Base-by-base conservation (phyloP, 192 early-diverging fungal species). In the Chytriomyces confervae region DNA sequence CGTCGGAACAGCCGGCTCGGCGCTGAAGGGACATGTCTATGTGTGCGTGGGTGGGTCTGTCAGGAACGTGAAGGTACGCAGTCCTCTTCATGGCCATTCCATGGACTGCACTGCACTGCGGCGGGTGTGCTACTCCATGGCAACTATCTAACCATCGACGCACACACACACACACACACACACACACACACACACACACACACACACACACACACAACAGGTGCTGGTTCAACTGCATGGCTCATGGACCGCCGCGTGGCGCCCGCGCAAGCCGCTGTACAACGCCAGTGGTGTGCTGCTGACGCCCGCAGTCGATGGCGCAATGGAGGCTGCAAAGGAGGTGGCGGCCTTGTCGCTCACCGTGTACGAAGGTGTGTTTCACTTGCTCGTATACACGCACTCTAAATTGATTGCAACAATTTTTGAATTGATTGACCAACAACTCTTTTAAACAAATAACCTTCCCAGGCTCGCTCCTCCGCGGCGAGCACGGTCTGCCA, bases 401-500 rank as follows among this genome's bases (percentile, higher is more conserved):
- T 57, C 16, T 13, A 57, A 36, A 36, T 2, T 4, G 36, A 36
- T 36, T 36, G 0, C 0, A 36, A 36, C 4, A 36, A 36, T 36
- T 36, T 36, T 20, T 57, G 53, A 20, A 57, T 57, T 57, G 16
- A 57, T 13, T 57, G 5, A 57, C 53, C 13, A 57, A 13, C 24
- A 27, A 27, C 24, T 27, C 24, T 27, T 27, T 27, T 27, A 27
- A 27, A 27, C 24, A 27, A 27, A 27, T 27, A 27, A 27, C 20
- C 13, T 57, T n/a, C 13, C 20, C 53, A 57, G 53, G 53, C 16
- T 4, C 53, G 13, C 53, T 57, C 53, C 53, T 57, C 3, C 53
- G 53, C 53, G 53, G 9, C 53, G 74, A 76, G 48, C 74, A 76
- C 47, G 74, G 74, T 6, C 53, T 76, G 36, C 74, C 74, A 16